These are phyloP conservation scores for Tetrahymena thermophila DNA, from an alignment of 73 alveolate species.

Conservation along the genomic window DNA sequence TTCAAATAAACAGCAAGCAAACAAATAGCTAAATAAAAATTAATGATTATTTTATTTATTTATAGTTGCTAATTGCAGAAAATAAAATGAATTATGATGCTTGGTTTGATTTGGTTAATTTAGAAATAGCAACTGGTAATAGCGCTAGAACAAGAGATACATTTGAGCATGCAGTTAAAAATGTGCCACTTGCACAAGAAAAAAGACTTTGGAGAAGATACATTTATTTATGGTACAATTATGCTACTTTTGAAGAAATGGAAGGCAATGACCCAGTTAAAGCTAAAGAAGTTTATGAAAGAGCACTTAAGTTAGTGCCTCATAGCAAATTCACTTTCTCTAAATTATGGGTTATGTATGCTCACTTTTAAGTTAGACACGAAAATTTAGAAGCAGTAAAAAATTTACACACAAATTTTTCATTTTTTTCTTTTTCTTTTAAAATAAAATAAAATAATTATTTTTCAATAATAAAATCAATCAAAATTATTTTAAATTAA, in stretches of 20 bases:
- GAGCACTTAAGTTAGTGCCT: slow-evolving; percentile 74
- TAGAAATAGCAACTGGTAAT: slow-evolving; percentile 33
- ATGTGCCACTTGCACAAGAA: slow-evolving; percentile 33
- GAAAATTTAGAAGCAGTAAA: slow-evolving; percentile 54
- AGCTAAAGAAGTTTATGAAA: slow-evolving; percentile 81
- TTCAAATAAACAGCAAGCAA: neutral
- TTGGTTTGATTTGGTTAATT: slow-evolving; percentile 41
- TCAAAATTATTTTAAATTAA: neutral
- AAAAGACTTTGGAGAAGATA: slow-evolving; percentile 34
- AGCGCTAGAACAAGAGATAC: slow-evolving; percentile 32
- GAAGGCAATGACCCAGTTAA: slow-evolving; percentile 58
- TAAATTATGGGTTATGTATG: slow-evolving; percentile 84
- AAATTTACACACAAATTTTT: neutral
- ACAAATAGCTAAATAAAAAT: neutral
- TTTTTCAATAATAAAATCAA: too few relatives aligned
- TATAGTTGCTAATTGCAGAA: slow-evolving; percentile 1
- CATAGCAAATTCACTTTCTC: slow-evolving; percentile 82
- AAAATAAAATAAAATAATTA: too few relatives aligned
- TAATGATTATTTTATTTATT: too few relatives aligned
- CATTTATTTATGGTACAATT: slow-evolving; percentile 82
- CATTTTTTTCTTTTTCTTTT: neutral
- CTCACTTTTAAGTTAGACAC: slow-evolving; percentile 74
- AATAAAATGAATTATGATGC: slow-evolving; percentile 41
- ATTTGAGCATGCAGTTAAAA: slow-evolving; percentile 36
- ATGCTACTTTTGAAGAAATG: slow-evolving; percentile 93